phyloP scores from a whole-genome alignment of 2,329 filamentous ascomycete genomes.

The Penicillium glabrum region DNA sequence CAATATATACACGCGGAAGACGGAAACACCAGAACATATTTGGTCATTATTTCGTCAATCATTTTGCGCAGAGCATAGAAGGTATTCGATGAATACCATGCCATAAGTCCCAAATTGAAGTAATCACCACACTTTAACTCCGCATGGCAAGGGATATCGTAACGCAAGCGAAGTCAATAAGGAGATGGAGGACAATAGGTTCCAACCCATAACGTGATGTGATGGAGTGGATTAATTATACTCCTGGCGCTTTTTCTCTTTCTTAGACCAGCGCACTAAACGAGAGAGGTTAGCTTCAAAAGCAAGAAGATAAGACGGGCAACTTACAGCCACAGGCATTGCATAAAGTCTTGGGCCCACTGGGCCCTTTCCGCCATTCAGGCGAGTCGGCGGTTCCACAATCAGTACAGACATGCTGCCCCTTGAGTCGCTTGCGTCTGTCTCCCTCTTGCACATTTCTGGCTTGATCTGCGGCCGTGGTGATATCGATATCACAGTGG shows the following conservation, averaged over 20 bases:
- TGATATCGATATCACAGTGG: slow-evolving; percentile 81
- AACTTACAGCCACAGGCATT: slow-evolving; percentile 84
- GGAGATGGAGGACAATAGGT: background rate
- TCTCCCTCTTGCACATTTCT: slow-evolving; percentile 58
- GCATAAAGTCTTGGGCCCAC: slow-evolving; percentile 89
- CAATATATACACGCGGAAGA: background rate
- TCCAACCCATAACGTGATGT: background rate
- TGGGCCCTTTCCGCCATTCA: slow-evolving; percentile 93
- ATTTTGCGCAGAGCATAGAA: background rate
- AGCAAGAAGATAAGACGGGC: background rate
- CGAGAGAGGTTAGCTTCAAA: background rate
- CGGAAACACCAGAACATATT: background rate
- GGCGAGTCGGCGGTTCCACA: slow-evolving; percentile 93
- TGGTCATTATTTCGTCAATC: slow-evolving; percentile 15
- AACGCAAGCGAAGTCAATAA: background rate
- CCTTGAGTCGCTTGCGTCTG: slow-evolving; percentile 85
- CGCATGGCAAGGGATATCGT: background rate
- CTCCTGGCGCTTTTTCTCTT: slow-evolving; percentile 69
- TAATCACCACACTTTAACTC: background rate
- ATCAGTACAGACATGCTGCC: slow-evolving; percentile 94
- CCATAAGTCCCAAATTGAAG: background rate
- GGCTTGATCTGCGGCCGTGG: slow-evolving; percentile 68
- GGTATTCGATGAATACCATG: background rate
- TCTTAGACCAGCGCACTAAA: slow-evolving; percentile 61
- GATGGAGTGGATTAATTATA: slow-evolving; percentile 12